Base-by-base conservation (phyloP, 2,329 filamentous ascomycete genomes). In the Ceratocystis ficicola region DNA sequence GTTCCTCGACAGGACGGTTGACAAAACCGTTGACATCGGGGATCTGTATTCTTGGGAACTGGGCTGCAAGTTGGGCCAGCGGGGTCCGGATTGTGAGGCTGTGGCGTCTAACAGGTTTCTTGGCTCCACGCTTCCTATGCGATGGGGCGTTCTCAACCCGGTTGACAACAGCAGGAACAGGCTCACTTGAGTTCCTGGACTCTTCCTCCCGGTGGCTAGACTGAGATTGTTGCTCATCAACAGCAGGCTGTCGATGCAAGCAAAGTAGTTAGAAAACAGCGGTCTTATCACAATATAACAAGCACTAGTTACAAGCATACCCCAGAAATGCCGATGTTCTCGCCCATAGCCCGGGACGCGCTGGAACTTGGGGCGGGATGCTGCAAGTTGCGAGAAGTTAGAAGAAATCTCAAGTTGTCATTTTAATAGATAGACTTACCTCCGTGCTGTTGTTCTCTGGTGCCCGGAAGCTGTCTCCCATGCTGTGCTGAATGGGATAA, bases 21-120 rank as follows among this genome's bases (percentile, higher is more conserved):
- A 95, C 91, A 79, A 88, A 95, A 30, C 80, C 79, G 64, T 87
- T 84, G 76, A 96, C 96, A 74, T 97, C 87, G 62, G 83, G 83
- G 62, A 95, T 79, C 0, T 83, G 81, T 46, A 90, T 80, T 65
- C 81, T 73, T 20, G 79, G 79, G 69, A 83, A 79, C 65, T 86
- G 80, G 70, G 80, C 83, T 4, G 88, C 89, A 69, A 92, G 74
- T 68, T 86, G 80, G 71, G 88, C 92, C 66, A 95, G 77, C 0
- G 90, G 87, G 65, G 81, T 81, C 2, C 81, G 81, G 44, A 93
- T 76, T 79, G 68, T 67, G 28, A 71, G 66, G 28, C 69, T 70
- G 76, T 72, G 75, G 75, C 65, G 75, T 73, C 72, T 44, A 20
- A 52, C 20, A 20, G 59, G 60, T 8, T 44, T 46, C 44, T 50